A percentile compares a stretch with the other conserved stretches of the same genome.
Evolutionary conservation across 208 protist species (phyloP).

Genomic region (Crithidia bombi): DNA sequence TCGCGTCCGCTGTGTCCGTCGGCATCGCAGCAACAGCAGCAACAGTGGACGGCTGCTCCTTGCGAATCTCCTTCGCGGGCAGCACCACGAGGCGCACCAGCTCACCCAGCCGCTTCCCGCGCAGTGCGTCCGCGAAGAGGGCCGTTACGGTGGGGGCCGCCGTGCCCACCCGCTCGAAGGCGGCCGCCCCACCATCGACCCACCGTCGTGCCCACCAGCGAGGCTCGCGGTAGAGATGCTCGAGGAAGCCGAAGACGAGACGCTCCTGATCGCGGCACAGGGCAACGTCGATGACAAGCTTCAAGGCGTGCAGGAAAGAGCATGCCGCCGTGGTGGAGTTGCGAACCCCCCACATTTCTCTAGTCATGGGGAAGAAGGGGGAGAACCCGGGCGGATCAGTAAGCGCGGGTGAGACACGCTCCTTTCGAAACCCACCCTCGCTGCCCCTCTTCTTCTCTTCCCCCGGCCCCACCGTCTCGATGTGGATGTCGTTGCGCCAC

Average conservation of each 20-base stretch:
- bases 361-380: not conserved
- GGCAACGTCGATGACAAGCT: constrained; percentile 76
- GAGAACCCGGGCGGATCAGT: too few species aligned
- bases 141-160: constrained; percentile 48
- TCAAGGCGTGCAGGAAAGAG: constrained; percentile 49
- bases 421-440: too few species aligned
- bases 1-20: not conserved
- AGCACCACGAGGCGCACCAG: constrained; percentile 65
- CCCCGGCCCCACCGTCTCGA: too few species aligned
- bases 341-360: too few species aligned
- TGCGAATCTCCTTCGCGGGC: constrained; percentile 18
- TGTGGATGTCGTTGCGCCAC: constrained; percentile 6
- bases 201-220: constrained; percentile 66
- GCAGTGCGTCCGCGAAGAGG: constrained; percentile 62
- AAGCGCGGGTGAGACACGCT: too few species aligned
- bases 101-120: constrained; percentile 55
- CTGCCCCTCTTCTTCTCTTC: too few species aligned
- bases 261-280: constrained; percentile 80
- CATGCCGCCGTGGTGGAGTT: constrained; percentile 10
- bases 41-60: not conserved
- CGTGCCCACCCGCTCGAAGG: constrained; percentile 43
- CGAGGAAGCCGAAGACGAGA: constrained; percentile 72
- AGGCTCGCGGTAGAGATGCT: constrained; percentile 58
- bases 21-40: too few species aligned
- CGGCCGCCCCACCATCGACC: constrained; percentile 14